Base-by-base conservation (phyloP, 495 filamentous ascomycete genomes). In the Trichoderma asperelloides region DNA sequence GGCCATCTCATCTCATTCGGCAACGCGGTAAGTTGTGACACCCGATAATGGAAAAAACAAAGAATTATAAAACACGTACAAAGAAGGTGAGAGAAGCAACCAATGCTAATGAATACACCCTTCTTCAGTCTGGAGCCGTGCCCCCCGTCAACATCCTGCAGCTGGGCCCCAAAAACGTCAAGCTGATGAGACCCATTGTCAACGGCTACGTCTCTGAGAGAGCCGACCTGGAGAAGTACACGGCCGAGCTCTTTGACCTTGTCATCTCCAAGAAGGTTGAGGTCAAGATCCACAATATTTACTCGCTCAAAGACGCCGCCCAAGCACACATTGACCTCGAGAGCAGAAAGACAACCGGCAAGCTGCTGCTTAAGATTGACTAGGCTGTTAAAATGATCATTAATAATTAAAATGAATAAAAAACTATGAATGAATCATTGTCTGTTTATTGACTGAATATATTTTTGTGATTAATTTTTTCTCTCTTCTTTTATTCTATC, bases 1-100 rank as follows among this genome's bases (percentile, higher is more conserved):
- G 95, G 95, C 30, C 88, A 83, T n/a, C 73, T 98, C 68, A 83
- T 92, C 28, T 88, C 83, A 71, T 98, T 94, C 80, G 95, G 95
- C 40, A 97, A 96, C 78, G 90, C 94, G 25, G 90, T 86, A 69
- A 69, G 75, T 74, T 4, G 2, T 64, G 18, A 25, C 40, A n/a
- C 23, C 4, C 9, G 2, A 6, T 39, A 2, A 21, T 25, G 16
- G 1, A 40, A 21, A 21, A 41, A 3, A 40, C 41, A 64, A 7
- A 64, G n/a, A 15, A 64, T 15, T 28, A 23, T 28, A 27, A 60
- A 60, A 28, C 2, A 15, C 8, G 6, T 15, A 45, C 18, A 8
- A 45, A 45, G 43, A n/a, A 47, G 12, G 1, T 47, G 15, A n/a
- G 15, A 47, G n/a, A n/a, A 51, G 4, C 1, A 51, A 23, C n/a